Conservation (phyloP, 2,329 filamentous ascomycete species). For the Nemania abortiva region DNA sequence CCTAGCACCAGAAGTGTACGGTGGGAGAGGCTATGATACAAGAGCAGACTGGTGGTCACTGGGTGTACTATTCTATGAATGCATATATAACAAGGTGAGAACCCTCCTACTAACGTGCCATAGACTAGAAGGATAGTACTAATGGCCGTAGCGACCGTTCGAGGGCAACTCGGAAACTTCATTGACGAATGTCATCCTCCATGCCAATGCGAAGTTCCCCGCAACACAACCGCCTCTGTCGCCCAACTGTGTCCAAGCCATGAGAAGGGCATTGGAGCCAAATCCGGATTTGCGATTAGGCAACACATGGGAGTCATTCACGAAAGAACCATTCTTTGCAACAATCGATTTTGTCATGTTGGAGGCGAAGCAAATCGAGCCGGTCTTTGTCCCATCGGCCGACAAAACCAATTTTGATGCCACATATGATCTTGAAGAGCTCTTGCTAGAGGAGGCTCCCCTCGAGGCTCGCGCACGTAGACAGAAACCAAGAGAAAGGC, state of each 20-base stretch:
- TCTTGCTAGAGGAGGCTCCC: constrained; percentile 93
- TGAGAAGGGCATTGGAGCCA: constrained; percentile 83
- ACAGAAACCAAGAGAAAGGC: constrained; percentile 90
- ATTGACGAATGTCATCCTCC: constrained; percentile 83
- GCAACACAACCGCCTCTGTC: constrained; percentile 92
- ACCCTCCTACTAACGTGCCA: background rate
- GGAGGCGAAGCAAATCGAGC: constrained; percentile 88
- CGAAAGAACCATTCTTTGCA: constrained; percentile 88
- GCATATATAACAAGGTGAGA: constrained; percentile 96
- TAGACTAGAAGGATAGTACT: constrained; percentile 42
- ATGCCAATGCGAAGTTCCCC: constrained; percentile 87
- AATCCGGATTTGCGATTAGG: constrained; percentile 86
- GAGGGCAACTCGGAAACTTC: constrained; percentile 88
- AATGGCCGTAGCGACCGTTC: constrained; percentile 79
- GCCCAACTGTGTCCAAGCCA: constrained; percentile 87
- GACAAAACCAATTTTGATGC: constrained; percentile 99
- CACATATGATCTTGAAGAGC: constrained; percentile 95
- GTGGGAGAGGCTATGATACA: constrained; percentile 86
- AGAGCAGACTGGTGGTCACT: constrained; percentile 99
- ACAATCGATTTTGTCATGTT: constrained; percentile 85
- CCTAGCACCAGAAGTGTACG: constrained; percentile 94
- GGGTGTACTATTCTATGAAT: constrained; percentile 98
- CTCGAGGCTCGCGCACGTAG: constrained; percentile 91
- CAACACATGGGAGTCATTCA: constrained; percentile 87
- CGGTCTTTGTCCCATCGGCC: constrained; percentile 91